Evolutionary conservation across 2,329 filamentous ascomycete genomes (phyloP).

Genomic region (Aspergillus neoniger): DNA sequence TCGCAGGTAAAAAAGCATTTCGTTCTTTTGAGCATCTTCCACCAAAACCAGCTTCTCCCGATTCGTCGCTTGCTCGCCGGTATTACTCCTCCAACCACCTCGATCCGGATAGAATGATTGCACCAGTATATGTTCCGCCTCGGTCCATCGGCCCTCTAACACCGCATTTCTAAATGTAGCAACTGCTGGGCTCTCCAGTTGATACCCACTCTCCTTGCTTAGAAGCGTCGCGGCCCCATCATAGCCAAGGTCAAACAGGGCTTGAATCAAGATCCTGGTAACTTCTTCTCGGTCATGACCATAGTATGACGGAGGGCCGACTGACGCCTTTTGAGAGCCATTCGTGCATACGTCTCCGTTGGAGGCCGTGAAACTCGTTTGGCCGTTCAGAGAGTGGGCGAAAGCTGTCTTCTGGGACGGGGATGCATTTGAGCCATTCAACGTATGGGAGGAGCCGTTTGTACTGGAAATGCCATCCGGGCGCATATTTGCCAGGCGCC

Average conservation of each 20-base stretch:
- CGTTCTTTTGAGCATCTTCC: slow-evolving; percentile 70
- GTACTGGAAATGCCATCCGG: slow-evolving; percentile 58
- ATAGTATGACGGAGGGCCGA: slow-evolving; percentile 60
- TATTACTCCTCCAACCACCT: slow-evolving; percentile 46
- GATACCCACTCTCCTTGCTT: slow-evolving; percentile 78
- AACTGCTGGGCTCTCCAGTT: slow-evolving; percentile 82
- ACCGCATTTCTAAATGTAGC: slow-evolving; percentile 83
- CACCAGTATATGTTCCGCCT: slow-evolving; percentile 80
- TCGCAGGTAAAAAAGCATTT: slow-evolving; percentile 84
- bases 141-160: slow-evolving; percentile 74
- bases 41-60: slow-evolving; percentile 69
- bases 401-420: slow-evolving; percentile 52
- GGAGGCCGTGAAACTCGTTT: slow-evolving; percentile 40
- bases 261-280: slow-evolving; percentile 88
- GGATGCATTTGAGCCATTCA: slow-evolving; percentile 57
- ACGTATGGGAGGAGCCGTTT: slow-evolving; percentile 58
- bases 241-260: slow-evolving; percentile 86
- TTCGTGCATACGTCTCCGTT: slow-evolving; percentile 44
- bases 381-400: slow-evolving; percentile 57
- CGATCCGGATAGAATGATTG: slow-evolving; percentile 49
- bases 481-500: slow-evolving; percentile 64
- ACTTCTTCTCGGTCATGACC: slow-evolving; percentile 92
- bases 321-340: slow-evolving; percentile 38
- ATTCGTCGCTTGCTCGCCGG: slow-evolving; percentile 25
- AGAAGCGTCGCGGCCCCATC: slow-evolving; percentile 72